Evolutionary conservation across 75 land plant species (phyloP).

Genomic region (Larix kaempferi): DNA sequence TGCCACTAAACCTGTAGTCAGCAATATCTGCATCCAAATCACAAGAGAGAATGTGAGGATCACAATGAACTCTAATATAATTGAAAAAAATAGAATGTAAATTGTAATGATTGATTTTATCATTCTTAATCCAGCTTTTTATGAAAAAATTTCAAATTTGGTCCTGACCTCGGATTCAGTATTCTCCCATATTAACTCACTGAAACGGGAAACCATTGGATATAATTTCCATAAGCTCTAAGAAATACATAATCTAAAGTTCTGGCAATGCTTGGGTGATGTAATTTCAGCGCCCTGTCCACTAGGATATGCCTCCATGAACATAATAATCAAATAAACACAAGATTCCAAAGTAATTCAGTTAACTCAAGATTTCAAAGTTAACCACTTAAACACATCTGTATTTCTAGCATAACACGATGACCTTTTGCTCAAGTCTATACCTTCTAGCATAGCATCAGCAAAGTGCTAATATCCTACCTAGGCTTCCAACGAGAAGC

Average conservation of each 20-base stretch:
- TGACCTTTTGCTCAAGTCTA: background rate
- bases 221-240: background rate
- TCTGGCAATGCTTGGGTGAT: background rate
- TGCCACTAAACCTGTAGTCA: background rate
- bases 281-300: background rate
- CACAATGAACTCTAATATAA: background rate
- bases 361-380: background rate
- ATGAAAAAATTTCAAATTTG: background rate
- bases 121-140: too few species aligned
- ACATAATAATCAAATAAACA: background rate
- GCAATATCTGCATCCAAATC: conserved; percentile 1
- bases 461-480: background rate
- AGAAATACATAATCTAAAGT: background rate
- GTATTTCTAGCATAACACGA: background rate
- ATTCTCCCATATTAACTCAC: background rate
- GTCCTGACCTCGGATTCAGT: background rate
- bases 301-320: background rate
- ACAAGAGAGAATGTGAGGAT: background rate
- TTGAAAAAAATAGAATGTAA: background rate
- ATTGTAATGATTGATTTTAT: background rate
- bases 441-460: background rate
- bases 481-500: background rate
- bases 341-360: background rate
- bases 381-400: background rate
- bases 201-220: background rate